Evolutionary conservation across 2,329 filamentous ascomycete species (phyloP).

Genomic region (Exophiala oligosperma): DNA sequence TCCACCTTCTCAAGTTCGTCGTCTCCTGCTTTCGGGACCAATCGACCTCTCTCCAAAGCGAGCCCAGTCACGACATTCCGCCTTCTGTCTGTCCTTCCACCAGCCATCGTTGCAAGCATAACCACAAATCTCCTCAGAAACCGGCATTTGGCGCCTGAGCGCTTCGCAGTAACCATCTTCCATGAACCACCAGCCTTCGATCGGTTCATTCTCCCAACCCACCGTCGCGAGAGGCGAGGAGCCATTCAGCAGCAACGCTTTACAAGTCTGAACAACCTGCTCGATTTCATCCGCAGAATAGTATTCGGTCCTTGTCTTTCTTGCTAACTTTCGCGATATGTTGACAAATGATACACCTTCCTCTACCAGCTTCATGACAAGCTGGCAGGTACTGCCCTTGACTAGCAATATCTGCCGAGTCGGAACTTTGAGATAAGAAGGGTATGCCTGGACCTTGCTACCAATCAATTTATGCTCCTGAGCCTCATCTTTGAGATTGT

Average conservation of each 20-base stretch:
- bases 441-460: constrained; percentile 3
- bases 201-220: constrained; percentile 15
- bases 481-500: background rate
- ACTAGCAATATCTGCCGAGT: background rate
- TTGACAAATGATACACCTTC: background rate
- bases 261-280: constrained; percentile 10
- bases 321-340: background rate
- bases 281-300: constrained; percentile 2
- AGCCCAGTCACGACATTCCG: constrained; percentile 9
- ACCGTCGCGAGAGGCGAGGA: constrained; percentile 6
- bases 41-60: constrained; percentile 4
- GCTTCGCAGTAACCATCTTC: constrained; percentile 17
- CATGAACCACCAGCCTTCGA: constrained; percentile 18
- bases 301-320: constrained; percentile 1
- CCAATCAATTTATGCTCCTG: background rate
- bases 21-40: constrained; percentile 2
- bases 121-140: constrained; percentile 6
- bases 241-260: constrained; percentile 1
- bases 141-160: constrained; percentile 6
- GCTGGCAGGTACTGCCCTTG: constrained; percentile 15
- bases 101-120: constrained; percentile 16
- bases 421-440: constrained; percentile 8
- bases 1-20: background rate
- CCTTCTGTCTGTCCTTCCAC: constrained; percentile 7
- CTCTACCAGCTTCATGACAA: constrained; percentile 12